Evolutionary conservation across 352 stramenopile species (phyloP).

Genomic region (Phytopythium oedochilum): DNA sequence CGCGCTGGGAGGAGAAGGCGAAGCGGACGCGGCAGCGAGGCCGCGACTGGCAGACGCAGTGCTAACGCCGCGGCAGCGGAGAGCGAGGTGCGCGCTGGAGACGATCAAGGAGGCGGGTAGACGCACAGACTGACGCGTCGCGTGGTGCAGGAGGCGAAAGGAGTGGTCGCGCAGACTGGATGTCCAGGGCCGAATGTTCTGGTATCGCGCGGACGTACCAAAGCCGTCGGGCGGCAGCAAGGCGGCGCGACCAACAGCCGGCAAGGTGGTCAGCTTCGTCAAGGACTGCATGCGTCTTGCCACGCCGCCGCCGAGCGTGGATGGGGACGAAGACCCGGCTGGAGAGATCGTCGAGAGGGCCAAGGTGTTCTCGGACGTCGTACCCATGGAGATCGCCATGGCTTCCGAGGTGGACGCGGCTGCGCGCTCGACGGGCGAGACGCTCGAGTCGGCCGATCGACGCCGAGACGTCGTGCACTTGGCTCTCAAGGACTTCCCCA

Average conservation of each 20-base stretch:
- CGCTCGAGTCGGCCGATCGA: constrained; percentile 29
- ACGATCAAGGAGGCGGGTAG: neutral
- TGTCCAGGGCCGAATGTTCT: constrained; percentile 48
- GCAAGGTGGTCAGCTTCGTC: constrained; percentile 24
- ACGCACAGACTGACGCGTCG: neutral
- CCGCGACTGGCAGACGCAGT: neutral
- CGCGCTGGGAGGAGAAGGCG: constrained; percentile 8
- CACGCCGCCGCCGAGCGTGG: neutral
- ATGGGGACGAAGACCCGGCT: constrained; percentile 20
- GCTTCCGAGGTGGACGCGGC: constrained; percentile 29
- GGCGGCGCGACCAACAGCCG: neutral
- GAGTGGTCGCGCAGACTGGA: constrained; percentile 56
- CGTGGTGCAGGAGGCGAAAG: constrained; percentile 25
- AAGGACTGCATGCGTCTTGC: constrained; percentile 9
- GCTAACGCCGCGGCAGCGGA: neutral
- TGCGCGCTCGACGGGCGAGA: constrained; percentile 20
- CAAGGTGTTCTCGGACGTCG: constrained; percentile 28
- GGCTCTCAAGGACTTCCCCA: constrained; percentile 32
- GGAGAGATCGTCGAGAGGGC: constrained; percentile 20
- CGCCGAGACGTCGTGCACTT: constrained; percentile 24
- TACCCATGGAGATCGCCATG: constrained; percentile 31
- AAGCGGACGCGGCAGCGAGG: neutral
- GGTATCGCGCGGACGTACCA: constrained; percentile 30
- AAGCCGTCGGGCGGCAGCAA: neutral
- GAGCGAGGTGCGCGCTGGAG: constrained; percentile 2